Base-by-base conservation (phyloP, 192 early-diverging fungal species). In the Glomus cerebriforme region DNA sequence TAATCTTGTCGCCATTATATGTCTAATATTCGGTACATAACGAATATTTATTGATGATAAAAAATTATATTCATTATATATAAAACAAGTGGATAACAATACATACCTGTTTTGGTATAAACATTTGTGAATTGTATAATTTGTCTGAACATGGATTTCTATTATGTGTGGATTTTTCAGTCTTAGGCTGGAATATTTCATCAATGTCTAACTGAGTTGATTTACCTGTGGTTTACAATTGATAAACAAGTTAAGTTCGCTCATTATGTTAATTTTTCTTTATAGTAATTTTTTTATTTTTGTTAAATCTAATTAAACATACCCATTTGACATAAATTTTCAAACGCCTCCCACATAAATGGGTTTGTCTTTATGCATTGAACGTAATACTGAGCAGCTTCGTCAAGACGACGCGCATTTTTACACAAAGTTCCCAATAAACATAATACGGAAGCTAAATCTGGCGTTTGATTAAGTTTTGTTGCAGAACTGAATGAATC, bases 261-360 rank as follows among this genome's bases (percentile, higher is more conserved):
- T 69, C 10, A 43, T 43, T 22, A 35, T 9, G 34, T 34, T 29
- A 66, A 31, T 31, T 54, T 10, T 59, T 58, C n/a, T n/a, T n/a
- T n/a, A n/a, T n/a, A n/a, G n/a, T n/a, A 58, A 26, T 15, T 27
- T 49, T 5, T 26, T 15, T 26, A 64, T 3, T 24, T 31, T 29
- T 2, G 7, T 9, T 34, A 49, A 37, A 39, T 39, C 26, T 27
- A 26, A 59, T 32, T 13, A 26, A 72, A 62, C 13, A 45, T 83
- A 88, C 87, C 87, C 54, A 88, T 73, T 73, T 88, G 82, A 63
- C 87, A 88, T 32, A 88, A 77, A 12, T 64, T 69, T 49, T 88
- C 87, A 66, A 82, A 86, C 8, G 87, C 84, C 39, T 85, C 83
- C 87, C 87, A 88, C 47, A 88, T 59, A 72, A 88, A 85, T 35